These are phyloP conservation scores for Zygosaccharomyces gambellarensis DNA, from an alignment of 805 yeast genomes.

Conservation along the genomic window DNA sequence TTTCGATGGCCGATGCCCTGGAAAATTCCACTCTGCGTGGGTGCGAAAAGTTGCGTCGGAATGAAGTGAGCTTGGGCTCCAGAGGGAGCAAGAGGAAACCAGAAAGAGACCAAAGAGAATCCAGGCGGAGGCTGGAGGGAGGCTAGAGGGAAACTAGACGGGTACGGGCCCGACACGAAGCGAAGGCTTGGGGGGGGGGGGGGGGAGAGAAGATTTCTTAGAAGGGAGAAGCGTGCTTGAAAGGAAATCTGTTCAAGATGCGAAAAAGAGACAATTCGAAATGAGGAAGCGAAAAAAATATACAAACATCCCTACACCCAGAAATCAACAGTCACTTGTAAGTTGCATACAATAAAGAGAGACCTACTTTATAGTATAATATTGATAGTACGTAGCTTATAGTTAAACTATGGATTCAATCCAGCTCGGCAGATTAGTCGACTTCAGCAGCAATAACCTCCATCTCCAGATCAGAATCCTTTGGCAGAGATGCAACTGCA, in stretches of 20 bases:
- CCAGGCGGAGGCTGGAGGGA: neutral
- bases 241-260: too few species aligned
- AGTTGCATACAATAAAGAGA: too few species aligned
- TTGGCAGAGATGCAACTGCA: slow-evolving; percentile 87
- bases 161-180: too few species aligned
- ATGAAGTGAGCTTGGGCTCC: neutral
- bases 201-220: too few species aligned
- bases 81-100: neutral
- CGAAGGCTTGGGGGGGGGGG: too few species aligned
- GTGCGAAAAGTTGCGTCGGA: neutral
- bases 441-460: slow-evolving; percentile 86
- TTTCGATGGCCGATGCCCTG: slow-evolving; percentile 4
- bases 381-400: neutral
- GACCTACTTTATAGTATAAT: neutral
- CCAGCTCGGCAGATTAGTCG: slow-evolving; percentile 14
- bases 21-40: slow-evolving; percentile 6
- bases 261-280: too few species aligned
- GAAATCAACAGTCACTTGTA: too few species aligned
- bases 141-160: too few species aligned
- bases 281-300: too few species aligned
- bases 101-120: neutral
- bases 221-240: too few species aligned
- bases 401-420: neutral
- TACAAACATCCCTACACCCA: too few species aligned
- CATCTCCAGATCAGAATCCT: slow-evolving; percentile 79